Evolutionary conservation across 306 rosid species (phyloP), one percentile per base, ranked within the genome.

Genomic region (Cucurbita moschata): DNA sequence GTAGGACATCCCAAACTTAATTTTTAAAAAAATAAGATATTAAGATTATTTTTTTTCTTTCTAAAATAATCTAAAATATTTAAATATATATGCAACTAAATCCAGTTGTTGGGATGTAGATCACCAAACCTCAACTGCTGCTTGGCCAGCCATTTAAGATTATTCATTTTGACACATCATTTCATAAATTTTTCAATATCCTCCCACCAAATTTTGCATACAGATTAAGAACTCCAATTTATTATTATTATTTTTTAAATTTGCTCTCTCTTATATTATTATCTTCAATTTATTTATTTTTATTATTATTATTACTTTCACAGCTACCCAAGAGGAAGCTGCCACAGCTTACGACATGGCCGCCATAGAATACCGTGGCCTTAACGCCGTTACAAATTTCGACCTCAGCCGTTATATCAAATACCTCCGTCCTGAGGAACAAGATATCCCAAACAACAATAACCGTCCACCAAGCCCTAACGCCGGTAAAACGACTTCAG

Each of bases 241-340:
- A 51, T 1, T 75, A 5, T 35, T 5, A 47, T 10, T 44, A 43
- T 43, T 43, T 50, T 4, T 50, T 14, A 50, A 50, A 14, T 4
- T 7, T 4, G 5, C n/a, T 50, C 2, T 30, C 35, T 30, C 35
- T 30, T 2, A 2, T 30, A 30, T 30, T 30, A 50, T 14, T 50
- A 50, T 0, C 14, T 50, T 0, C 15, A 1, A 0, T 50, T 50
- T 1, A 50, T 50, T 50, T 21, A 21, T 21, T 50, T 50, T 43
- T 8, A 1, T 42, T 42, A 42, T 42, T 42, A 13, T 49, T 5
- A 43, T 23, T 66, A 19, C 6, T 49, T 61, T 11, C 44, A 63
- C 82, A 90, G 98, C 98, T 73, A 90, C 98, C 37, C 98, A 93
- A 79, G 98, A 93, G 83, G 98, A 93, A 80, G 97, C 98, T 43